phyloP scores from a whole-genome alignment of 768 basidiomycete species.

The Boletus barrowsii region DNA sequence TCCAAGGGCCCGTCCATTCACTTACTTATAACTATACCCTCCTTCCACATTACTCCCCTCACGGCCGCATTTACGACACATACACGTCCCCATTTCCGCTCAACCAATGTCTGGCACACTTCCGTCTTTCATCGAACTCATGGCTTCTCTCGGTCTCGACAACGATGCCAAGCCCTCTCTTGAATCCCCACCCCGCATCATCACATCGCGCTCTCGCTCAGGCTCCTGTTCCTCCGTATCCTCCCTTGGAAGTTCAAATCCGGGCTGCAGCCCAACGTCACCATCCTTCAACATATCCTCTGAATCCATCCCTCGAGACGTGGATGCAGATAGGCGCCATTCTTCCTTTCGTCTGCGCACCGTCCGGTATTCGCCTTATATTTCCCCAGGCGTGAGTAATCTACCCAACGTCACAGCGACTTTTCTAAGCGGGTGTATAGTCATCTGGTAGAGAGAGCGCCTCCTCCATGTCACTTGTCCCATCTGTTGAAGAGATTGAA shows the following conservation, averaged over 20 bases:
- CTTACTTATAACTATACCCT: constrained; percentile 31
- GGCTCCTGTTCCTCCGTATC: constrained; percentile 48
- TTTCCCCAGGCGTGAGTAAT: constrained; percentile 25
- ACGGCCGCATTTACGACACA: constrained; percentile 16
- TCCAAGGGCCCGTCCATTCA: constrained; percentile 26
- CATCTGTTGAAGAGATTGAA: constrained; percentile 25
- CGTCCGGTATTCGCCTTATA: constrained; percentile 31
- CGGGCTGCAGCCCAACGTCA: constrained; percentile 30
- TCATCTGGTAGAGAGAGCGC: constrained; percentile 45
- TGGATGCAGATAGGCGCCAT: constrained; percentile 29
- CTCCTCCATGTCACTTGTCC: constrained; percentile 36
- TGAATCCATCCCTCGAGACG: constrained; percentile 27
- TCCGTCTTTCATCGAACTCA: constrained; percentile 85
- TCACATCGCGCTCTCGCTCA: constrained; percentile 30
- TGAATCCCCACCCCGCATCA: constrained; percentile 23
- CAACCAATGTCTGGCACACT: constrained; percentile 59
- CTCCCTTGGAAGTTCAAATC: constrained; percentile 37
- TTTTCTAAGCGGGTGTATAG: constrained; percentile 24
- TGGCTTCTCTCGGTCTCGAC: constrained; percentile 78
- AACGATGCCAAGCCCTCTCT: constrained; percentile 34
- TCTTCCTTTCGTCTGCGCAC: constrained; percentile 25
- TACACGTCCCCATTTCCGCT: constrained; percentile 30
- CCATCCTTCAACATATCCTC: constrained; percentile 35
- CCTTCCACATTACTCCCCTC: constrained; percentile 12
- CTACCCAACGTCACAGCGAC: not conserved